These are phyloP conservation scores for Decorospora gaudefroyi DNA, from an alignment of 2,329 filamentous ascomycete species.

Conservation along the genomic window DNA sequence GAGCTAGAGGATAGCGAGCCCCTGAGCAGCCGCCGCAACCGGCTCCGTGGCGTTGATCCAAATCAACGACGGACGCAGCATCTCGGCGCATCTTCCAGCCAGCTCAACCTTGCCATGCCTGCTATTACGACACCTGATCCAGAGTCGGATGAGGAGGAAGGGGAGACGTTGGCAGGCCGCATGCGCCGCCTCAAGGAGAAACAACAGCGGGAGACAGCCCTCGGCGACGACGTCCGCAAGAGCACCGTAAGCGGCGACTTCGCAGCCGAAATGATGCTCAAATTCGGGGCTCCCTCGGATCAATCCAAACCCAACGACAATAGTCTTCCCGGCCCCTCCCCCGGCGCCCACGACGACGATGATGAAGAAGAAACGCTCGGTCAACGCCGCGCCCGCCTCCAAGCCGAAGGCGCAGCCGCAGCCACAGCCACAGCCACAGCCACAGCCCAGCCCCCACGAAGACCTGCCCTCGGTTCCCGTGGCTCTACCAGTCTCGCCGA, in stretches of 20 bases:
- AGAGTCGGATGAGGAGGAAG: slow-evolving; percentile 51
- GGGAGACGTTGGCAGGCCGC: slow-evolving; percentile 69
- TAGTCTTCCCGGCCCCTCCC: slow-evolving; percentile 32
- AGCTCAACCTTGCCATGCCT: slow-evolving; percentile 36
- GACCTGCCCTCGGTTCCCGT: slow-evolving; percentile 44
- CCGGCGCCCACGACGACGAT: slow-evolving; percentile 8
- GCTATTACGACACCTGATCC: slow-evolving; percentile 34
- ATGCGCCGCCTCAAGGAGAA: slow-evolving; percentile 66
- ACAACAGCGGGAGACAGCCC: slow-evolving; percentile 54
- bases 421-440: no score
- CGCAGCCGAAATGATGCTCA: slow-evolving; percentile 67
- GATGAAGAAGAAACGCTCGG: slow-evolving; percentile 77
- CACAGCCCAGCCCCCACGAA: slow-evolving; percentile 27
- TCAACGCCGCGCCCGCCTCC: slow-evolving; percentile 73
- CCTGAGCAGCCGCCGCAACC: slow-evolving; percentile 73
- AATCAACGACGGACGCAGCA: slow-evolving; percentile 26
- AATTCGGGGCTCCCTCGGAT: slow-evolving; percentile 34
- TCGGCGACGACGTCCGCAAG: slow-evolving; percentile 48
- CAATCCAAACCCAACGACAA: slow-evolving; percentile 30
- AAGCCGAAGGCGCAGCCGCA: slow-evolving; percentile 67
- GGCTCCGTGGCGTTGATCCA: slow-evolving; percentile 66
- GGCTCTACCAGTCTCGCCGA: slow-evolving; percentile 63
- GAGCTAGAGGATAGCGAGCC: slow-evolving; percentile 93
- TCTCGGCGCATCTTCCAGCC: slow-evolving; percentile 26
- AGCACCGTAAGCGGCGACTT: slow-evolving; percentile 67